Conservation (phyloP, 352 stramenopile species). For the Globisporangium apiculatum region DNA sequence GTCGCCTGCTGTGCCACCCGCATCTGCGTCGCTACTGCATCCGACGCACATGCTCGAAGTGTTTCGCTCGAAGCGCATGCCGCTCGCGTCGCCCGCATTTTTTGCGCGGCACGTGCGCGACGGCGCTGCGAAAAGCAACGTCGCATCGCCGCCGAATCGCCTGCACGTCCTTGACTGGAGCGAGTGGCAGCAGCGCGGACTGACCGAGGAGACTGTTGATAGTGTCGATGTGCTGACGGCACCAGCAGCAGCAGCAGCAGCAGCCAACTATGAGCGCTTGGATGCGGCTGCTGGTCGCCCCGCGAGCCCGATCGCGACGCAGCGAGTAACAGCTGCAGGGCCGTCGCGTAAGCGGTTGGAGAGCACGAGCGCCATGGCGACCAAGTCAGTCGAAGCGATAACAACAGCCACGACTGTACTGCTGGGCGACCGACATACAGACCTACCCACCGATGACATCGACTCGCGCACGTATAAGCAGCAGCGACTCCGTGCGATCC, state of each 20-base stretch:
- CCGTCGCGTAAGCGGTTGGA: background rate
- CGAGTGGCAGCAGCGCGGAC: conserved; percentile 25
- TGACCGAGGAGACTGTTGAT: conserved; percentile 8
- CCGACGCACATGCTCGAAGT: conserved; percentile 70
- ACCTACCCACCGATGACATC: conserved; percentile 14
- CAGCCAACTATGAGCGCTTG: background rate
- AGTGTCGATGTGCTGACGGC: too few relatives aligned
- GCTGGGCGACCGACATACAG: background rate
- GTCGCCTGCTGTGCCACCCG: background rate
- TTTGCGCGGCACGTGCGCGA: conserved; percentile 44
- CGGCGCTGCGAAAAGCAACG: conserved; percentile 5
- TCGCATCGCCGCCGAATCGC: conserved; percentile 13
- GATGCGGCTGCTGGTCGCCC: background rate
- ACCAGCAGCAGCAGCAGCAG: background rate
- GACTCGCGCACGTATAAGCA: conserved; percentile 54
- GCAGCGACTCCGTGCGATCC: conserved; percentile 50
- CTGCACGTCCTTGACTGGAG: conserved; percentile 30
- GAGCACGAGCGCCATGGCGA: background rate
- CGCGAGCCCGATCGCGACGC: background rate
- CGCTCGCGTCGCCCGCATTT: conserved; percentile 41
- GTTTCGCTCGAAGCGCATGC: conserved; percentile 59
- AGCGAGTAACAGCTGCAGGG: background rate
- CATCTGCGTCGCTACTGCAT: conserved; percentile 27
- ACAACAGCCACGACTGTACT: background rate
- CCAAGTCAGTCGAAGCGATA: background rate